Evolutionary conservation across 2,329 filamentous ascomycete species (phyloP).

Genomic region (Diaporthe aspalathi): DNA sequence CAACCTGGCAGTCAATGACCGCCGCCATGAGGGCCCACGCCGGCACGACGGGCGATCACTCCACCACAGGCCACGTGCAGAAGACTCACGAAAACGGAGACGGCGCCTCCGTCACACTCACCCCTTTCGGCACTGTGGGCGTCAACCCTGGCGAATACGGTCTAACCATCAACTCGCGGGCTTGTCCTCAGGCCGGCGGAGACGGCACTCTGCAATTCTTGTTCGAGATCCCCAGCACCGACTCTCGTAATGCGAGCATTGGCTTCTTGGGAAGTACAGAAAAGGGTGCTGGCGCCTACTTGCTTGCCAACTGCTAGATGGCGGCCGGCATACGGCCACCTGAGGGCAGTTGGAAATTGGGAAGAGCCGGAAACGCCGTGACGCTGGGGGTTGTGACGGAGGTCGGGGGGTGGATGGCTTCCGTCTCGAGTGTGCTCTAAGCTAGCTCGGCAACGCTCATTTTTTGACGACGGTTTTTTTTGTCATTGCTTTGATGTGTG

Average conservation of each 20-base stretch:
- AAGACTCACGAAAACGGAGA: slow-evolving; percentile 22
- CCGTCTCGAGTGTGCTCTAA: neutral
- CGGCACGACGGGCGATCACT: neutral
- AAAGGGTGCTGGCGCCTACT: slow-evolving; percentile 35
- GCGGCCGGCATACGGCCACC: neutral
- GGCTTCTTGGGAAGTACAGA: slow-evolving; percentile 32
- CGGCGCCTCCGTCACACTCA: slow-evolving; percentile 14
- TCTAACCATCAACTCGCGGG: slow-evolving; percentile 37
- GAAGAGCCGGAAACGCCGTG: neutral
- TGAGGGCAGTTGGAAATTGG: neutral
- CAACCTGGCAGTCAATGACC: slow-evolving; percentile 39
- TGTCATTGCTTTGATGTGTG: neutral
- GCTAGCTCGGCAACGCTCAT: neutral
- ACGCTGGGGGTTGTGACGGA: neutral
- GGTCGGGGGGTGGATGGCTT: neutral
- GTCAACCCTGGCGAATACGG: slow-evolving; percentile 38
- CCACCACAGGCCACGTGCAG: neutral
- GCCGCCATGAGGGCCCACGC: slow-evolving; percentile 22
- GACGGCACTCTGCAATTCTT: slow-evolving; percentile 32
- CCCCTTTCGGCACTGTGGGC: slow-evolving; percentile 35
- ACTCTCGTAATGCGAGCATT: slow-evolving; percentile 37
- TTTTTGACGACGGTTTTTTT: neutral
- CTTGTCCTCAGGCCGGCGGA: slow-evolving; percentile 25
- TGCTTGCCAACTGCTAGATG: slow-evolving; percentile 37
- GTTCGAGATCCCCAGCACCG: slow-evolving; percentile 38